phyloP scores from a whole-genome alignment of 805 yeast species.

The Cyberlindnera japonica region DNA sequence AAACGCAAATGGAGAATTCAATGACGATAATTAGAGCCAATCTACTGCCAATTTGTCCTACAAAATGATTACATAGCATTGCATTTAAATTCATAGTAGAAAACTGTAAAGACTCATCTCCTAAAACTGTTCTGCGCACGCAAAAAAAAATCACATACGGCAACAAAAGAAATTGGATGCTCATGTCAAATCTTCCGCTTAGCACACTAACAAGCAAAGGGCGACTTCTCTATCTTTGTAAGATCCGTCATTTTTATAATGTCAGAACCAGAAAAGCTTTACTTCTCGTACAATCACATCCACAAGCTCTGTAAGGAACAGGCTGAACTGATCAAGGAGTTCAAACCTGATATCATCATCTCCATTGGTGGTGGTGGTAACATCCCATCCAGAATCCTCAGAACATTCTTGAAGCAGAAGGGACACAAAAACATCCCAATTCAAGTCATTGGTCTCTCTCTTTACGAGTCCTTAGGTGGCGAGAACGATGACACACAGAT shows the following conservation, averaged over 20 bases:
- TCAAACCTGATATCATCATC: slow-evolving; percentile 52
- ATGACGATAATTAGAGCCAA: background rate
- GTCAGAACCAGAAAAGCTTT: slow-evolving; percentile 39
- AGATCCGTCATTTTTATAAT: background rate
- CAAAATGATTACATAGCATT: no score
- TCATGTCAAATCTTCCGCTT: background rate
- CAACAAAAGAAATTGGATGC: background rate
- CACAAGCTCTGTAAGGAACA: slow-evolving; percentile 79
- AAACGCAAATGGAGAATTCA: slow-evolving; percentile 6
- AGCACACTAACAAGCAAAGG: no score
- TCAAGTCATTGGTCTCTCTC: slow-evolving; percentile 64
- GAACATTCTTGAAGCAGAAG: slow-evolving; percentile 55
- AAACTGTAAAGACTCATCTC: no score
- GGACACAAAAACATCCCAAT: slow-evolving; percentile 67
- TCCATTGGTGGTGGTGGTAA: slow-evolving; percentile 77
- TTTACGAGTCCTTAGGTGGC: slow-evolving; percentile 55
- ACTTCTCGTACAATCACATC: slow-evolving; percentile 74
- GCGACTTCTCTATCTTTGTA: no score
- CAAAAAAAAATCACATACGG: background rate
- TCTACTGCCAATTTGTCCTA: no score
- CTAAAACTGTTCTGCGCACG: no score
- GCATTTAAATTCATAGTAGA: no score
- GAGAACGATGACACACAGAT: slow-evolving; percentile 43
- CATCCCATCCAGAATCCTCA: slow-evolving; percentile 57
- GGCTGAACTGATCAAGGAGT: slow-evolving; percentile 44